Evolutionary conservation across 2,329 filamentous ascomycete genomes (phyloP), one percentile per base, ranked within the genome.

Genomic region (Colletotrichum sp.): DNA sequence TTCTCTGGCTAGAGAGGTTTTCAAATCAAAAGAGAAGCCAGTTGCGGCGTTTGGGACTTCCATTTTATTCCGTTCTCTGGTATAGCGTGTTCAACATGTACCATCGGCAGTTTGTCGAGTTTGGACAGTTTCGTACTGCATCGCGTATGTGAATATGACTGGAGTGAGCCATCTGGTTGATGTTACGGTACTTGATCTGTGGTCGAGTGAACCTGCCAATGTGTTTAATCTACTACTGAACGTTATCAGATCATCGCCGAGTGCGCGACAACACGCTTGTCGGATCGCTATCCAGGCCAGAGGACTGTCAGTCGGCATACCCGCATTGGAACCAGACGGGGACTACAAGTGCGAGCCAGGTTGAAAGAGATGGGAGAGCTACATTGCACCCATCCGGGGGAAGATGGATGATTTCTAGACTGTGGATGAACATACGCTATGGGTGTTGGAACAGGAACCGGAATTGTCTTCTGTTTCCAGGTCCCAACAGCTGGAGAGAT

Each of bases 1-100:
- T 92, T 90, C 28, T 49, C 52, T 68, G 66, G 30, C n/a, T 60
- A 68, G 21, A 57, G 28, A 68, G 66, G 49, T 34, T 65, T 15
- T 21, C 13, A 36, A 21, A 21, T 16, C 63, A 44, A 49, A 39
- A 44, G 16, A 65, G 21, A 52, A 66, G 66, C 66, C 52, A 60
- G 66, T 52, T 3, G 21, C 34, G 52, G 32, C 21, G 66, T 68
- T 39, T 59, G 32, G 16, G 52, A 18, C 36, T 68, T 3, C 66
- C 28, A 34, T 16, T 60, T 21, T 18, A 30, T 36, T 68, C 9
- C 24, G 15, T 36, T 68, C 39, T 44, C 66, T 68, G 66, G 66
- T 60, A 59, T 68, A 68, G 16, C 8, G 16, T 39, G n/a, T 21
- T 60, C 59, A 21, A 59, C 10, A 59, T 16, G 52, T 30, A 39